Conservation (phyloP, 2,329 filamentous ascomycete genomes). For the Aspergillus neotritici region DNA sequence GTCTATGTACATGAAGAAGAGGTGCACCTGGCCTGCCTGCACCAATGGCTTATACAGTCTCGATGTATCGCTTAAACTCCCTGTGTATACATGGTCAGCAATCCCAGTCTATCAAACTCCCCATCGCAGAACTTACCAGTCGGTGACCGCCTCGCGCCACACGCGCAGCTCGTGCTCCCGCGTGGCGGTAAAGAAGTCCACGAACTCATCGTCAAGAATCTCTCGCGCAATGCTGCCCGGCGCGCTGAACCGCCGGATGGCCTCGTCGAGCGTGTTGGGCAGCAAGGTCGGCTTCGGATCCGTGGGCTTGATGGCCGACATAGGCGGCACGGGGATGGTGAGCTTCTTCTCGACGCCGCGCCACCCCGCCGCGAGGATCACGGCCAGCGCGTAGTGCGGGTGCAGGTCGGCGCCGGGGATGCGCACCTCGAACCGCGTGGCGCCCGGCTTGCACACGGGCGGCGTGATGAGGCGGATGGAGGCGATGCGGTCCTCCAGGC, state of each 20-base stretch:
- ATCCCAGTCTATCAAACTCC: slow-evolving; percentile 2
- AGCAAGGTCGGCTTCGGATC: slow-evolving; percentile 43
- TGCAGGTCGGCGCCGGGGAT: slow-evolving; percentile 72
- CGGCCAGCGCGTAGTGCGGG: slow-evolving; percentile 75
- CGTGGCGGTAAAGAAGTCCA: slow-evolving; percentile 91
- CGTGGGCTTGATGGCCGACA: slow-evolving; percentile 66
- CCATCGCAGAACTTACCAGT: slow-evolving; percentile 62
- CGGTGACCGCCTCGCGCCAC: slow-evolving; percentile 92
- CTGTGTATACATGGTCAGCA: slow-evolving; percentile 39
- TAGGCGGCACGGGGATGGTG: slow-evolving; percentile 70
- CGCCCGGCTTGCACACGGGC: slow-evolving; percentile 72
- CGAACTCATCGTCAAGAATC: slow-evolving; percentile 86
- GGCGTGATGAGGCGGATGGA: slow-evolving; percentile 83
- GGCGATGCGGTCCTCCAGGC: slow-evolving; percentile 84
- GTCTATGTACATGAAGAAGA: too few relatives aligned
- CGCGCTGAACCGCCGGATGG: slow-evolving; percentile 67
- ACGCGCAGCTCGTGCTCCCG: slow-evolving; percentile 80
- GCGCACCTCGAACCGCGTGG: slow-evolving; percentile 20
- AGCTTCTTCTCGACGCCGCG: slow-evolving; percentile 87
- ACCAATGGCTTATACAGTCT: slow-evolving; percentile 51
- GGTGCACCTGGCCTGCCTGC: too few relatives aligned
- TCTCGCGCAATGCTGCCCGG: slow-evolving; percentile 80
- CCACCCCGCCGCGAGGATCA: slow-evolving; percentile 86
- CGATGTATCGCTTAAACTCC: slow-evolving; percentile 71
- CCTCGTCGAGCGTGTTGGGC: slow-evolving; percentile 78